Base-by-base conservation (phyloP, 371 early-diverging fungal genomes). In the Mucor mucedo region DNA sequence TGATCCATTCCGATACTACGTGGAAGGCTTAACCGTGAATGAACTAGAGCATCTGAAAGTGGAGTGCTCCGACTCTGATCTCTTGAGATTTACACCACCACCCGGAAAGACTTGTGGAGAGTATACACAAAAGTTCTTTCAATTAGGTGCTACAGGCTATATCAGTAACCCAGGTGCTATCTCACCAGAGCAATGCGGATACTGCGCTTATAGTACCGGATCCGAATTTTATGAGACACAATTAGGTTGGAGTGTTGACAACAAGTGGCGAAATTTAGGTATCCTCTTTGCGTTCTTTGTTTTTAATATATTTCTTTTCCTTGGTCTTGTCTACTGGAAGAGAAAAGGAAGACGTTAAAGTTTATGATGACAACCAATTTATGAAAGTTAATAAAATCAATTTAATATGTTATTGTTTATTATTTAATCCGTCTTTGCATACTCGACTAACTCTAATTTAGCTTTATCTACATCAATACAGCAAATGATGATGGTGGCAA, bases 251-350 rank as follows among this genome's bases (percentile, higher is more conserved):
- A 60, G 65, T 60, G 86, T 77, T 50, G 68, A 6, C 4, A 70
- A 90, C 66, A 81, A 86, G 30, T 92, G 89, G 87, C 78, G 88
- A 58, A 89, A 90, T 71, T 74, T 87, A 61, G 84, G 84, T 28
- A 82, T 90, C 35, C 44, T 92, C 14, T 58, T 80, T 10, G 84
- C 76, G 0, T 88, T 82, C 62, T 55, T 71, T 16, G 60, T 62
- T 14, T 84, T 84, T 63, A 88, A 88, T 55, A 54, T 83, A 4
- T 14, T 63, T 38, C 71, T 85, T 11, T 69, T 75, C 49, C 35
- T 75, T 7, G 30, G 5, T 2, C 44, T 71, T 10, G 72, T 71
- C 27, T 71, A 35, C 39, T 63, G 11, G 64, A 68, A 65, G 29
- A 55, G 72, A 64, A 71, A 68, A 47, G 63, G 60, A 27, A 63